Evolutionary conservation across 176 grass and related monocot species (phyloP).

Genomic region (Alloteropsis semialata): DNA sequence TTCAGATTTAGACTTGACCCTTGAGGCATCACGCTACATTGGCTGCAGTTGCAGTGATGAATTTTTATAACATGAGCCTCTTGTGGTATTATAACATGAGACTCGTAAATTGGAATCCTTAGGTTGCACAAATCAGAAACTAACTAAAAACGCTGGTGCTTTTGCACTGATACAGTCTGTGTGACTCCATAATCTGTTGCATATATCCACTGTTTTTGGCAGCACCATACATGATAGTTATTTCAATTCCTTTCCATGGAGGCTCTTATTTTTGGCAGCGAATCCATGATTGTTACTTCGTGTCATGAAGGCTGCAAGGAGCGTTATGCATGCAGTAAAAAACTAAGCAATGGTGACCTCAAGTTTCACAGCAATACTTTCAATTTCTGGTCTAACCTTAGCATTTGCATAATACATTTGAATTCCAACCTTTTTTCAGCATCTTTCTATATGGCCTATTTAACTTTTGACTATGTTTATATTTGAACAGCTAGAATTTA

Average conservation of each 20-base stretch:
- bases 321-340: not conserved
- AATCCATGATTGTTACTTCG: not conserved
- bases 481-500: not conserved
- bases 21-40: not conserved
- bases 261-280: not conserved
- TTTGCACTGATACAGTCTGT: not conserved
- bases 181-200: not conserved
- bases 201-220: not conserved
- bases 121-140: not conserved
- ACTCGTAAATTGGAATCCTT: not conserved
- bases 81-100: no score
- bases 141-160: not conserved
- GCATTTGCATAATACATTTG: not conserved
- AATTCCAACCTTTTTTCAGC: not conserved
- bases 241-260: not conserved
- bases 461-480: not conserved
- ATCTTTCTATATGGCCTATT: not conserved
- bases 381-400: not conserved
- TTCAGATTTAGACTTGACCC: not conserved
- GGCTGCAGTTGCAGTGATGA: not conserved
- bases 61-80: not conserved
- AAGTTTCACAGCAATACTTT: not conserved
- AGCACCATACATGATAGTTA: not conserved
- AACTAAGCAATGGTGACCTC: not conserved
- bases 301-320: not conserved